Evolutionary conservation across 106 monocot genomes (phyloP), one percentile per base, ranked within the genome.

Genomic region (Platanthera zijinensis): DNA sequence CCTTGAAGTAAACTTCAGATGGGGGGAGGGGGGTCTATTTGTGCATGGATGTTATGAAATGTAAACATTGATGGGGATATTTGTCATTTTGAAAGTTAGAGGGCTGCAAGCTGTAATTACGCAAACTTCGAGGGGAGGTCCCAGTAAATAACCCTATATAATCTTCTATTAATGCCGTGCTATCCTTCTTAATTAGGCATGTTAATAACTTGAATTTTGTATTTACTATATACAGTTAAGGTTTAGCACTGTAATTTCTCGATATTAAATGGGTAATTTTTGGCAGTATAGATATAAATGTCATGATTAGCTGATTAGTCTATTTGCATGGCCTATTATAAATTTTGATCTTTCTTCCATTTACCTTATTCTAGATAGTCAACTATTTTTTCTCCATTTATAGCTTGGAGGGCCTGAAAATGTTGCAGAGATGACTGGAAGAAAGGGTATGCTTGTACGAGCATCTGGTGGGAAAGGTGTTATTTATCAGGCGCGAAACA

Each of bases 381-480:
- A 63, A 14, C 30, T 51, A 51, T 48, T 72, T 12, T 6, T 39
- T 71, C 49, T 74, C 7, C 48, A 72, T 82, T 50, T 80, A 50
- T 73, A 99, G 99, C 79, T 99, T 69, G 99, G 99, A 53, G 99
- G 99, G 25, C 99, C 99, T 80, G 89, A 92, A 75, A 94, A 85
- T 83, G 92, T 99, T 79, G 91, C 99, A 18, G 99, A 99, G 86
- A 92, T 99, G 69, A 99, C 99, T 71, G 99, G 99, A 48, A 84
- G 99, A 54, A 85, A 92, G n/a, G 99, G 99, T 80, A 99, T 94
- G 99, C 92, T 99, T 53, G 78, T 99, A 8, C 91, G 99, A 80
- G 79, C 90, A 50, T 77, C 91, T 74, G 86, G 85, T 69, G 99
- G 99, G 52, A 99, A 87, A 84, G 99, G 99, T 72, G 99, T 99